Conservation (phyloP, 179 eudicot genomes). For the Carnegiea gigantea region DNA sequence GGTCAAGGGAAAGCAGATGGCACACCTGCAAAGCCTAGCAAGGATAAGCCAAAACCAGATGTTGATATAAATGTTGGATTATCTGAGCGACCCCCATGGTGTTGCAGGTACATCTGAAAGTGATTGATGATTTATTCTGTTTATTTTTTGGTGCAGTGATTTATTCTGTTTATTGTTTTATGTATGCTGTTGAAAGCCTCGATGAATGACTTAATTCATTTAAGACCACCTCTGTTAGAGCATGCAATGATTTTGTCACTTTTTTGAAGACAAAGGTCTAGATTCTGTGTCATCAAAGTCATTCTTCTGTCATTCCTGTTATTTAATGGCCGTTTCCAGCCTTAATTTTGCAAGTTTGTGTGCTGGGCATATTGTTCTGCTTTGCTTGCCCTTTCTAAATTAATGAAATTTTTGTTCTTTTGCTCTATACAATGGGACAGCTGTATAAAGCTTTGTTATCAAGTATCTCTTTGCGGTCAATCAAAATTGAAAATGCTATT, state of each 20-base stretch:
- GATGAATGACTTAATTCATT: neutral
- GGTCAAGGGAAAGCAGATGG: conserved; percentile 62
- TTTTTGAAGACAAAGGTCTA: neutral
- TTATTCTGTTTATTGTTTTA: neutral
- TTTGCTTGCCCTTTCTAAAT: neutral
- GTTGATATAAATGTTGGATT: conserved; percentile 83
- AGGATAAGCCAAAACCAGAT: conserved; percentile 64
- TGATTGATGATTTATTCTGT: neutral
- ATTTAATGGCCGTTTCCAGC: neutral
- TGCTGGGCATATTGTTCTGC: neutral
- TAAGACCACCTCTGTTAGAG: no score
- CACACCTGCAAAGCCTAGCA: conserved; percentile 46
- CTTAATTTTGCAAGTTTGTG: neutral
- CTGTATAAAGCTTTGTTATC: no score
- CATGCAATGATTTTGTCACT: neutral
- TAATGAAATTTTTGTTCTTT: neutral
- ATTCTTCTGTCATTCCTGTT: neutral
- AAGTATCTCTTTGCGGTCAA: no score
- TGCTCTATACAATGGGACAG: no score
- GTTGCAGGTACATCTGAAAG: conserved; percentile 53
- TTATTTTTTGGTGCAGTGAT: no score
- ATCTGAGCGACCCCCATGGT: conserved; percentile 84
- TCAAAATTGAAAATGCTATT: neutral
- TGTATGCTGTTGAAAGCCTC: neutral
- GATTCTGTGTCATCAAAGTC: neutral